A percentile compares a stretch with the other conserved stretches of the same genome.
Conservation (phyloP, 1,139 yeast genomes). For the Yamadazyma epiphylla region DNA sequence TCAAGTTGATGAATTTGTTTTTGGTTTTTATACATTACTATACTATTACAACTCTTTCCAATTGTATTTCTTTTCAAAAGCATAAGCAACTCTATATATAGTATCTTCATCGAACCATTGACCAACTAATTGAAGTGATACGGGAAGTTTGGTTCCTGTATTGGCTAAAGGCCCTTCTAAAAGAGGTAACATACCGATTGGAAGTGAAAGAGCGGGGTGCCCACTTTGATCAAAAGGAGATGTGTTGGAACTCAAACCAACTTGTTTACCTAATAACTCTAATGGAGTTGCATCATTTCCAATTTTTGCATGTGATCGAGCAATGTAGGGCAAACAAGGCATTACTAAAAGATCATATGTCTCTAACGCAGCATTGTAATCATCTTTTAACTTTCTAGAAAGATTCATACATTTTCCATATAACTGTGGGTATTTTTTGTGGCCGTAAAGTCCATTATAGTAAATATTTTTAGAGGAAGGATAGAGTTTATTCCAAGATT, state of each 20-base stretch:
- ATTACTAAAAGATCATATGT: constrained; percentile 11
- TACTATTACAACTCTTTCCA: constrained; percentile 19
- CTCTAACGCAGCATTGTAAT: constrained; percentile 23
- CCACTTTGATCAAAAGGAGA: constrained; percentile 32
- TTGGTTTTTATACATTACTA: no score
- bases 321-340: constrained; percentile 11
- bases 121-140: constrained; percentile 18
- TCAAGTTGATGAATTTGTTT: no score
- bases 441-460: constrained; percentile 24
- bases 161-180: constrained; percentile 18
- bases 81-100: constrained; percentile 17
- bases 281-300: constrained; percentile 11
- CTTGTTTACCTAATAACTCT: constrained; percentile 18
- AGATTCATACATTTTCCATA: constrained; percentile 29
- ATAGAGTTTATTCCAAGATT: constrained; percentile 22
- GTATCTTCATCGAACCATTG: constrained; percentile 12
- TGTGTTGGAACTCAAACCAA: constrained; percentile 32
- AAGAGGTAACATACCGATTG: constrained; percentile 24
- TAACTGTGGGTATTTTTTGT: constrained; percentile 26
- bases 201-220: constrained; percentile 30
- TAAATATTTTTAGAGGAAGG: constrained; percentile 23
- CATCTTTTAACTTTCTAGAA: constrained; percentile 24
- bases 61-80: constrained; percentile 26
- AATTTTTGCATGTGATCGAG: constrained; percentile 11
- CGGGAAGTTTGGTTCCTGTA: constrained; percentile 23